Conservation (phyloP, 1,139 yeast species). For the Debaryomyces sp. region DNA sequence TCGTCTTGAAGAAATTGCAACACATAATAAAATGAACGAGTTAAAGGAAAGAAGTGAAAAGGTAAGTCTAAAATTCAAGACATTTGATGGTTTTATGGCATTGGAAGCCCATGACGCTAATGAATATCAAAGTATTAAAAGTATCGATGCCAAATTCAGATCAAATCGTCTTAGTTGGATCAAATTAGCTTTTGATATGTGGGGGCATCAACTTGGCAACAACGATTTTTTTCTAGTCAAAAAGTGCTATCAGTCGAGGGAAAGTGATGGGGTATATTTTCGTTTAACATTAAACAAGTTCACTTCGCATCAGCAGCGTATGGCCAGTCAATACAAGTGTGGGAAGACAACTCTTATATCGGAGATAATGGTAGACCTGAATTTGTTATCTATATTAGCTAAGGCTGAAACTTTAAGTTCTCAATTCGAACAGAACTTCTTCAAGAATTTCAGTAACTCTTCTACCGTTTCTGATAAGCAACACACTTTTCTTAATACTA, state of each 20-base stretch:
- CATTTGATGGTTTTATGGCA: constrained; percentile 38
- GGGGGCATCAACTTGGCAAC: constrained; percentile 31
- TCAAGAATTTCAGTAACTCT: background rate
- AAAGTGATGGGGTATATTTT: constrained; percentile 15
- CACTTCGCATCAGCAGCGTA: constrained; percentile 14
- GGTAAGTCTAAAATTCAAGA: constrained; percentile 23
- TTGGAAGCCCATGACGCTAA: constrained; percentile 18
- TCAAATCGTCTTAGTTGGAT: constrained; percentile 28
- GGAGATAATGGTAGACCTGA: constrained; percentile 15
- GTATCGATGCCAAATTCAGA: constrained; percentile 18
- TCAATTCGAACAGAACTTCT: constrained; percentile 1
- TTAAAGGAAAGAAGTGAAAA: constrained; percentile 17
- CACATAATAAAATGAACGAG: constrained; percentile 17
- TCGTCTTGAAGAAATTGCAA: constrained; percentile 18
- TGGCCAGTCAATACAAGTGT: constrained; percentile 20
- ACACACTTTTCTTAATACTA: constrained; percentile 14
- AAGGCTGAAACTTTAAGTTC: constrained; percentile 18
- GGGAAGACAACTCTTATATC: constrained; percentile 13
- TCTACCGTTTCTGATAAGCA: constrained; percentile 22
- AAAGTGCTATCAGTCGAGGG: constrained; percentile 1
- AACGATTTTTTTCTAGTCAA: constrained; percentile 22
- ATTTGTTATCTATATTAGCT: constrained; percentile 21
- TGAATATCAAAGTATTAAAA: constrained; percentile 14
- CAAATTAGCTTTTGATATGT: constrained; percentile 30
- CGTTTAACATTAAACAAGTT: constrained; percentile 19